Base-by-base conservation (phyloP, 2,329 filamentous ascomycete genomes). In the Atkinsonella texensis region DNA sequence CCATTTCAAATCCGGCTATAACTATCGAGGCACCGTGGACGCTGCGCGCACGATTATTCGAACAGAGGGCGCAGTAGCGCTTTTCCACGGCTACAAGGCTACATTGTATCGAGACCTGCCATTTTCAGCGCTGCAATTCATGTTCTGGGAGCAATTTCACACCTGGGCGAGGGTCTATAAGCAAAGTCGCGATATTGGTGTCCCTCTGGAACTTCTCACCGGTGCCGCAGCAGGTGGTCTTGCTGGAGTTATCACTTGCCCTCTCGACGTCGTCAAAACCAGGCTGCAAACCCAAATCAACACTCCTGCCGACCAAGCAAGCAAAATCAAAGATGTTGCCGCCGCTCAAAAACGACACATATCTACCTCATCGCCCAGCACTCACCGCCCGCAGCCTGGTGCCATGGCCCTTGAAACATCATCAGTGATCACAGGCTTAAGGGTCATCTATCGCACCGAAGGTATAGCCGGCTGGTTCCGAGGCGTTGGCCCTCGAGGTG, bases 61-160 rank as follows among this genome's bases (percentile, higher is more conserved):
- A 40, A 76, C 78, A 42, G 93, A 98, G 70, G 94, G 93, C 0
- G 75, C 89, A 50, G 75, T 80, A 0, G 93, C 94, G 17, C 77
- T 98, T 23, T 98, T 96, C 67, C 85, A 95, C 60, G 93, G 93
- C n/a, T 98, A 94, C 73, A 93, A 93, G 66, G 93, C 93, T 11
- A 98, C 93, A 0, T 80, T 98, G 3, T 93, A 87, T 70, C 85
- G 93, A 53, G 93, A 98, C 62, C 76, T 98, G 20, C 93, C 93
- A 1, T 98, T 96, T 65, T 97, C 91, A 0, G 93, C 93, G 0
- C 72, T 98, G 11, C 93, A 98, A 64, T 97, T 98, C 68, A 91
- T 94, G 62, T 96, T 98, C 65, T 98, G 95, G 73, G 93, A 98
- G 68, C 88, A 97, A 67, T 90, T 90, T 64, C 87, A 90, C 61